Base-by-base conservation (phyloP, 129 eudicot genomes). In the Erigeron canadensis region DNA sequence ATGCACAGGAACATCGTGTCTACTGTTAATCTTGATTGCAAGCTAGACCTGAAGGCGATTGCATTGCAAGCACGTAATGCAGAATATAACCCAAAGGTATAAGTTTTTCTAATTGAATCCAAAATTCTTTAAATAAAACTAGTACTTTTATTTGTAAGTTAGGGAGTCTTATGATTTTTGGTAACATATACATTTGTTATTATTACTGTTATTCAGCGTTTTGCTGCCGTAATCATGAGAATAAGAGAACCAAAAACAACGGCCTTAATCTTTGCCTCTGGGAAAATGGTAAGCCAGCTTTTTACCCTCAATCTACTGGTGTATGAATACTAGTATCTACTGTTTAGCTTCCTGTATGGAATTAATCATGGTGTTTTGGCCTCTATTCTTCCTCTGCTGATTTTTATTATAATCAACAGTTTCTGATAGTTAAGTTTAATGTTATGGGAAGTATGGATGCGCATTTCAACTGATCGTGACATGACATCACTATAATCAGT, bases 191-290 rank as follows among this genome's bases (percentile, higher is more conserved):
- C 38, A 19, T 17, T 48, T 71, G 6, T 39, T 42, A 28, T 48
- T 61, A 60, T 37, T 47, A 16, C 46, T 42, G 37, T 64, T 72
- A 38, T 81, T 51, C 83, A 91, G 96, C 98, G 91, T 86, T 91
- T 91, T 83, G 94, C 95, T 79, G 98, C 95, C 4, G 98, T 91
- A 70, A 91, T 88, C 68, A 88, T 91, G 98, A 83, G 98, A 80
- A 91, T 91, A 59, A 85, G 96, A 68, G 98, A 91, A 61, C 98
- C 95, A 17, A 88, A 91, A 80, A 92, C 98, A 8, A 92, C 96
- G 0, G 95, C 96, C 7, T 70, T 91, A 17, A 86, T 91, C 23
- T 91, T 91, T 81, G 94, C 96, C 70, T 91, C 96, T 23, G 96
- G 98, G 42, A 92, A 85, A 80, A 92, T 92, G 95, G 98, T 89